Evolutionary conservation across 305 asterid genomes (phyloP).

Genomic region (Fraxinus sp.): DNA sequence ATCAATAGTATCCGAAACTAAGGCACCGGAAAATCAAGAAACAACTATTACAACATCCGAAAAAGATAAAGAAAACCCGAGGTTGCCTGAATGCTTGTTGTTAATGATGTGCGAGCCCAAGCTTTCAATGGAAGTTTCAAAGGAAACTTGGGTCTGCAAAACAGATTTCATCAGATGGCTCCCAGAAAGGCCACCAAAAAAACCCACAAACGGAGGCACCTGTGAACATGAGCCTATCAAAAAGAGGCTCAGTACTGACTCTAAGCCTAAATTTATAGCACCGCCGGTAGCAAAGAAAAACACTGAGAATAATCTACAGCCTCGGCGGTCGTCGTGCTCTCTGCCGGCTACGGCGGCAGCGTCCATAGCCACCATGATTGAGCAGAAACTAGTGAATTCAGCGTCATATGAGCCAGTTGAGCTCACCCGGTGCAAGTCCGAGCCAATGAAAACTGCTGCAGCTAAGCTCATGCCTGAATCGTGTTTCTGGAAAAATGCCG

Average conservation of each 20-base stretch:
- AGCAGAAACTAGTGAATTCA: conserved; percentile 74
- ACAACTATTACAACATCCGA: conserved; percentile 19
- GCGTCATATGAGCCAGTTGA: conserved; percentile 81
- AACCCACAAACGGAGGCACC: conserved; percentile 18
- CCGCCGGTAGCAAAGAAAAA: conserved; percentile 29
- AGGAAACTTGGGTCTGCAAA: conserved; percentile 96
- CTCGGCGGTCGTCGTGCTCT: conserved; percentile 79
- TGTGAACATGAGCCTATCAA: conserved; percentile 20
- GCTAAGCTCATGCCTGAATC: conserved; percentile 76
- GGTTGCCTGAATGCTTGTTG: conserved; percentile 77
- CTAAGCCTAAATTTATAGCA: conserved; percentile 27
- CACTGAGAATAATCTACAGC: conserved; percentile 32
- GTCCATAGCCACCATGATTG: conserved; percentile 67
- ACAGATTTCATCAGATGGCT: conserved; percentile 76
- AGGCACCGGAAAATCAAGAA: conserved; percentile 19
- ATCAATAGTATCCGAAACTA: conserved; percentile 1
- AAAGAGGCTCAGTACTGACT: conserved; percentile 40
- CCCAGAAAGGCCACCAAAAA: conserved; percentile 58
- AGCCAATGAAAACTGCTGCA: conserved; percentile 94
- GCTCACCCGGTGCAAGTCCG: conserved; percentile 88
- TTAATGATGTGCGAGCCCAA: conserved; percentile 98
- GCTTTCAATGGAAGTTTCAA: conserved; percentile 93
- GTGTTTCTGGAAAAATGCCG: conserved; percentile 66
- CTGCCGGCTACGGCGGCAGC: conserved; percentile 60
- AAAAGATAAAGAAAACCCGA: conserved; percentile 27